These are phyloP conservation scores for Fusarium sp. DNA, from an alignment of 2,329 filamentous ascomycete genomes.

Conservation along the genomic window DNA sequence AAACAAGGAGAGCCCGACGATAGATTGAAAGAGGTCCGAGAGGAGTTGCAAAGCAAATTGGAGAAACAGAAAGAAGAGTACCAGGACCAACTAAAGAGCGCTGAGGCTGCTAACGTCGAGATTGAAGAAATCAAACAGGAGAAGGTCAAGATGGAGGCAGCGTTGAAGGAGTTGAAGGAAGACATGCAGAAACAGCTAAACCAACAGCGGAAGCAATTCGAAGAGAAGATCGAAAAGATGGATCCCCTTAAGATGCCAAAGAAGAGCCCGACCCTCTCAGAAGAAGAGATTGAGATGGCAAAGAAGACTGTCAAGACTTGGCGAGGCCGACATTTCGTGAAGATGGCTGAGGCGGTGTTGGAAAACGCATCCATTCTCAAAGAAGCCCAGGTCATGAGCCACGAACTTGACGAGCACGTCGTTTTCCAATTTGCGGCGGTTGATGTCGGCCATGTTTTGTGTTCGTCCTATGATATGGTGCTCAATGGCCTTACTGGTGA, in stretches of 20 bases:
- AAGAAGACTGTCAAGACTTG: constrained; percentile 76
- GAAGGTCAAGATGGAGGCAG: constrained; percentile 86
- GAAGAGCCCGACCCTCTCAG: constrained; percentile 71
- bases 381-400: constrained; percentile 97
- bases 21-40: constrained; percentile 75
- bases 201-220: constrained; percentile 84
- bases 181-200: constrained; percentile 90
- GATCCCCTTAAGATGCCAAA: constrained; percentile 70
- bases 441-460: constrained; percentile 86
- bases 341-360: constrained; percentile 91
- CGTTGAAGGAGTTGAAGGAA: constrained; percentile 78
- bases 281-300: constrained; percentile 77
- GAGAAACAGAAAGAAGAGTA: constrained; percentile 88
- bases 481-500: constrained; percentile 89
- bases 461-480: constrained; percentile 96
- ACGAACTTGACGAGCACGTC: constrained; percentile 91
- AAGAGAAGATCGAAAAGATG: constrained; percentile 83
- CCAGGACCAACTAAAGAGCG: constrained; percentile 78
- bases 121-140: constrained; percentile 86
- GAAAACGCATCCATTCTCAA: constrained; percentile 90
- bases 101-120: constrained; percentile 79
- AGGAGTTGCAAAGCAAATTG: constrained; percentile 85
- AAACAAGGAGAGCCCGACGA: constrained; percentile 81
- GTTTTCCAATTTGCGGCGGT: constrained; percentile 96
- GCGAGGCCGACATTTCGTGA: constrained; percentile 86